These are phyloP conservation scores for Metschnikowia lochheadii DNA, from an alignment of 805 yeast genomes.

Conservation along the genomic window DNA sequence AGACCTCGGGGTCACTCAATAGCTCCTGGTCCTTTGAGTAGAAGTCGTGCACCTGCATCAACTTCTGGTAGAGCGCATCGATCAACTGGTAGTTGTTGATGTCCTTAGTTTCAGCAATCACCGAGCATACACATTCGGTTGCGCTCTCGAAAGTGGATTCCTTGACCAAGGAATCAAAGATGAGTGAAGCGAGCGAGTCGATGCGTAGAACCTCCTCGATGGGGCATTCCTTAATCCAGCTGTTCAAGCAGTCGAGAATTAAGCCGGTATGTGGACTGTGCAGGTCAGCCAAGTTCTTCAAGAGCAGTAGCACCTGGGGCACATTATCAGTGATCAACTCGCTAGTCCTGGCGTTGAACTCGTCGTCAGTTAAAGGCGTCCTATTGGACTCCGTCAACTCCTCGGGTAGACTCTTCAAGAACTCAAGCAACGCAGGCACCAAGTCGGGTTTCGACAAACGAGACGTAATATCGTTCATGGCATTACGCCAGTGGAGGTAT, in stretches of 20 bases:
- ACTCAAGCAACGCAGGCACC: slow-evolving; percentile 59
- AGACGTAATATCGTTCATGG: slow-evolving; percentile 62
- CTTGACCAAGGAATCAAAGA: slow-evolving; percentile 56
- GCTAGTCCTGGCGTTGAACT: slow-evolving; percentile 60
- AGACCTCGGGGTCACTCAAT: slow-evolving; percentile 58
- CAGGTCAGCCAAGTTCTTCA: slow-evolving; percentile 44
- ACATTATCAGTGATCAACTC: slow-evolving; percentile 65
- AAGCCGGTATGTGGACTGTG: slow-evolving; percentile 26
- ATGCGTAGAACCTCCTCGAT: slow-evolving; percentile 62
- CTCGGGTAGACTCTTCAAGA: slow-evolving; percentile 85
- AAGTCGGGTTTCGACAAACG: slow-evolving; percentile 39
- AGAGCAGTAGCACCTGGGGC: slow-evolving; percentile 58
- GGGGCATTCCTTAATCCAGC: slow-evolving; percentile 89
- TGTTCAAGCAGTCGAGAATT: slow-evolving; percentile 71
- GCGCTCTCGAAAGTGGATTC: slow-evolving; percentile 79
- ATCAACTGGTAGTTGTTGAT: slow-evolving; percentile 59
- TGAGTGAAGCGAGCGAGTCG: slow-evolving; percentile 60
- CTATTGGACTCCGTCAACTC: slow-evolving; percentile 76
- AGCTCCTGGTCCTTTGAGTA: slow-evolving; percentile 25
- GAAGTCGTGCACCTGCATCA: slow-evolving; percentile 56
- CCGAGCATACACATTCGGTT: slow-evolving; percentile 78
- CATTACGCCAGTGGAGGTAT: slow-evolving; percentile 64
- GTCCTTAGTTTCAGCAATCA: slow-evolving; percentile 79
- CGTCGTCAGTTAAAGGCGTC: slow-evolving; percentile 78
- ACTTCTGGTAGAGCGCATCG: slow-evolving; percentile 61